phyloP scores from a whole-genome alignment of 805 yeast genomes.

The Lipomyces mesembrius region DNA sequence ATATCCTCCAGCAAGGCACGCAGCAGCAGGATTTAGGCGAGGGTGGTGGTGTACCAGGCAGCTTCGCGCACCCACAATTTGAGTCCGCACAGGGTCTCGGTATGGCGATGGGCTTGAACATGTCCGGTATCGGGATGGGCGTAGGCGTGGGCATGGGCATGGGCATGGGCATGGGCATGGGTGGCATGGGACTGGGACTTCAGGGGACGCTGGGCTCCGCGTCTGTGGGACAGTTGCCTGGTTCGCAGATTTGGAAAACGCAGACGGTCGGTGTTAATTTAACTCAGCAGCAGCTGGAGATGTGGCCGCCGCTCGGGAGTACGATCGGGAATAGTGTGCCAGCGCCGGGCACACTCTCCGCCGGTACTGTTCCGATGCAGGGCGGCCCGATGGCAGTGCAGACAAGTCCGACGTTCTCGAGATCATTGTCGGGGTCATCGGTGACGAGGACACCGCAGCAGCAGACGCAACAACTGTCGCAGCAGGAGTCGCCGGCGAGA shows the following conservation, averaged over 20 bases:
- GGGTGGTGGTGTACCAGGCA: not conserved
- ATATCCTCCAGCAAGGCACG: constrained; percentile 35
- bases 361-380: not conserved
- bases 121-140: constrained; percentile 3
- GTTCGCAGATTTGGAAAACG: not conserved
- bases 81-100: constrained; percentile 11
- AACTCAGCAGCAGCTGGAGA: constrained; percentile 4
- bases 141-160: not conserved
- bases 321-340: constrained; percentile 14
- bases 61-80: not conserved
- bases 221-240: not conserved
- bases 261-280: not conserved
- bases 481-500: constrained; percentile 2
- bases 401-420: not conserved
- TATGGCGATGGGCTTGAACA: constrained; percentile 1
- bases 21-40: not conserved
- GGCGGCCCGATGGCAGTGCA: not conserved
- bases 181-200: not conserved
- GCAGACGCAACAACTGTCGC: constrained; percentile 4
- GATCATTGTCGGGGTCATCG: not conserved
- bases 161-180: constrained; percentile 4
- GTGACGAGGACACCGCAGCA: not conserved
- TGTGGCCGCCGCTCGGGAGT: constrained; percentile 27
- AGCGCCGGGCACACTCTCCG: constrained; percentile 3
- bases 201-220: not conserved